Evolutionary conservation across 1,284 basidiomycete genomes (phyloP), one percentile per base, ranked within the genome.

Genomic region (Bondarzewia mesenterica): DNA sequence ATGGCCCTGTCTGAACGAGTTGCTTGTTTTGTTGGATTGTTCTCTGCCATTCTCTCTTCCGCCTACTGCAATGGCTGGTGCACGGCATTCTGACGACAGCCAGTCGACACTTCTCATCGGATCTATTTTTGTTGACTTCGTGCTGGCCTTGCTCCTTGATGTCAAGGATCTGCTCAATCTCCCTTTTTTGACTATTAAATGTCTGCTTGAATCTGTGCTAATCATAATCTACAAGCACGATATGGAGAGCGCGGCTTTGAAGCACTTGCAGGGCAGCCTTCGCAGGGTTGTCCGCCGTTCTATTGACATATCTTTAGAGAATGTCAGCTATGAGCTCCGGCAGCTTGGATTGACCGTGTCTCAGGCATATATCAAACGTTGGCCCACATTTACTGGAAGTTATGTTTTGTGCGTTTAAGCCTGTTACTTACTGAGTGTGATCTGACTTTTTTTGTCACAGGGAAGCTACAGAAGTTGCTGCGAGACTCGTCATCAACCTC

Each of bases 161-260:
- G 55, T 73, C 20, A 60, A 66, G 22, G 68, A 75, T 43, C 53
- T 80, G 10, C 52, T 63, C 7, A 57, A 65, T 10, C 58, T 83
- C 10, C 79, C 82, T 0, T 68, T 74, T 37, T 57, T 78, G 43
- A 74, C 73, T 2, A 57, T 75, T 52, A 85, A 84, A 60, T 73
- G 69, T 47, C 57, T 83, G 41, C 62, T 86, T 43, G 82, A 85
- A 61, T 67, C 73, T 0, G 54, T 85, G n/a, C 70, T 80, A 50
- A 75, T 85, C 29, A 68, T 78, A 51, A 70, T 85, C 22, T 78
- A 80, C 64, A 86, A 86, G 62, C 80, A 85, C 52, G 78, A 86
- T 57, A 75, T 86, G 48, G 77, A 79, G 42, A 74, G 71, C 48
- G 64, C 58, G 25, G 61, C 71, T 16, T 65, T 85, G 46, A 69